Percentiles rank a stretch among this genome's conserved stretches.
Conservation (phyloP, 352 stramenopile genomes). For the Aphanomyces invadans region DNA sequence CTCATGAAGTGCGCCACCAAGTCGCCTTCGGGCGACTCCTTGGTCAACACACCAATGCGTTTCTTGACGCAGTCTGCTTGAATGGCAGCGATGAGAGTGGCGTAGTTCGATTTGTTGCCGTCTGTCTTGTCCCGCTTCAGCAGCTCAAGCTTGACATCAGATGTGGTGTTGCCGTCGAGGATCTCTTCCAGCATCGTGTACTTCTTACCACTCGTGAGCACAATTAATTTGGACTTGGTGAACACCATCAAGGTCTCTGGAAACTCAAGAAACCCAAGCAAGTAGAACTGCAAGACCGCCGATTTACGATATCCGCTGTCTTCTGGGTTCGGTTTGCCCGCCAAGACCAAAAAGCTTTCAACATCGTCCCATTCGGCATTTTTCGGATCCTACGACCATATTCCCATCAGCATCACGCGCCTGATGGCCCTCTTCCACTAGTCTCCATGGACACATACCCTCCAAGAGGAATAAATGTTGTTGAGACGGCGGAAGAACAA, state of each 20-base stretch:
- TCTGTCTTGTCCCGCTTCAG: constrained; percentile 82
- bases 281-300: constrained; percentile 83
- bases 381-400: constrained; percentile 34
- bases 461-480: constrained; percentile 63
- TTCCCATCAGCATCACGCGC: background rate
- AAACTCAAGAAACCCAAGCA: constrained; percentile 89
- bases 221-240: constrained; percentile 67
- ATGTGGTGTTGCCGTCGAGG: constrained; percentile 46
- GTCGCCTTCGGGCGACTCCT: constrained; percentile 80
- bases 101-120: constrained; percentile 70
- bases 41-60: constrained; percentile 78
- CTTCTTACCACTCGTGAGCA: constrained; percentile 86
- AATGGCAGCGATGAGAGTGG: constrained; percentile 61
- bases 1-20: constrained; percentile 78
- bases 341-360: constrained; percentile 75
- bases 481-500: constrained; percentile 81
- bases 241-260: constrained; percentile 89
- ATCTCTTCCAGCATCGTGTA: constrained; percentile 79
- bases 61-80: constrained; percentile 38
- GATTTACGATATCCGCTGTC: constrained; percentile 87
- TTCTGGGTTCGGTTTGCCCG: constrained; percentile 71
- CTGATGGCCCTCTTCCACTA: background rate
- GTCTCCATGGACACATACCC: constrained; percentile 27
- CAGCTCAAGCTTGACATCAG: constrained; percentile 68
- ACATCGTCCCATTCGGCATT: constrained; percentile 40